Evolutionary conservation across 768 basidiomycete genomes (phyloP).

Genomic region (Lentinula raphanica): DNA sequence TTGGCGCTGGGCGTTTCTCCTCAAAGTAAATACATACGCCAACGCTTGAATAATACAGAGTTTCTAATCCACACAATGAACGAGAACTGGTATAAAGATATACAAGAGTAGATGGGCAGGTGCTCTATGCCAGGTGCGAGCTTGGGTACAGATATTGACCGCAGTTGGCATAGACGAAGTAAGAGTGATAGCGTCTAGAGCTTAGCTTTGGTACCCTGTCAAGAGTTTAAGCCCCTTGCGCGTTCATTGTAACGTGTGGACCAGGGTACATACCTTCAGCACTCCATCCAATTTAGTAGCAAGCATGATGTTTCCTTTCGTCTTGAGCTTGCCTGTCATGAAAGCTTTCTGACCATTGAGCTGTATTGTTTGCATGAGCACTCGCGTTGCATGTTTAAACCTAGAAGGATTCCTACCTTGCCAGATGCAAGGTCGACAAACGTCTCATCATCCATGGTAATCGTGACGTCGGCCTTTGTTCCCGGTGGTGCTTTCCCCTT

Average conservation of each 20-base stretch:
- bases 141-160: too few species aligned
- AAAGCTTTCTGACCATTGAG: constrained; percentile 92
- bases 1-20: not conserved
- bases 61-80: too few species aligned
- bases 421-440: constrained; percentile 67
- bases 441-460: constrained; percentile 73
- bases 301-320: constrained; percentile 89
- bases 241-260: not conserved
- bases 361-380: constrained; percentile 27
- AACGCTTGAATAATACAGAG: too few species aligned
- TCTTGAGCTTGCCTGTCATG: constrained; percentile 93
- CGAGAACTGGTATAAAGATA: too few species aligned
- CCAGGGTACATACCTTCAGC: constrained; percentile 54
- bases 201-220: constrained; percentile 41
- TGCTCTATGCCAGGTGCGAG: too few species aligned
- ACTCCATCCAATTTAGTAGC: constrained; percentile 86
- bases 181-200: constrained; percentile 24
- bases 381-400: not conserved
- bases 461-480: constrained; percentile 77
- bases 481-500: constrained; percentile 55
- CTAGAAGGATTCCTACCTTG: constrained; percentile 44
- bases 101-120: too few species aligned
- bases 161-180: too few species aligned
- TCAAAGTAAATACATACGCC: too few species aligned
- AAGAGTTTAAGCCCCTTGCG: not conserved